Conservation (phyloP, 768 basidiomycete species). For the Epithele typhae region DNA sequence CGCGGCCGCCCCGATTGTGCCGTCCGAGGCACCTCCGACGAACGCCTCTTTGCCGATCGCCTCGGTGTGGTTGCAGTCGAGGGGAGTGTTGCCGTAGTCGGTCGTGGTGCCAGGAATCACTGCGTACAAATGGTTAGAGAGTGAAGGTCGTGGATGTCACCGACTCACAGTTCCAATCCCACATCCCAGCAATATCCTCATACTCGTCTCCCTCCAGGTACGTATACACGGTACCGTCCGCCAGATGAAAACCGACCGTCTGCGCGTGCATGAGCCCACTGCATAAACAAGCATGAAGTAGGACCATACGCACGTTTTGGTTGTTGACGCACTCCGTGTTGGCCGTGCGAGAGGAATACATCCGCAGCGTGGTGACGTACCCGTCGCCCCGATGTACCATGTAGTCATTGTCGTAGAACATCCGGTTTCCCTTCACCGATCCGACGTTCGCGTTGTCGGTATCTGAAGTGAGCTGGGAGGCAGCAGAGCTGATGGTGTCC, state of each 20-base stretch:
- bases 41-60: slow-evolving; percentile 48
- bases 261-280: slow-evolving; percentile 12
- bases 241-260: slow-evolving; percentile 66
- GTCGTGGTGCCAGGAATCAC: slow-evolving; percentile 69
- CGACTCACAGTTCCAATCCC: slow-evolving; percentile 61
- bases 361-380: slow-evolving; percentile 58
- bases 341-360: slow-evolving; percentile 54
- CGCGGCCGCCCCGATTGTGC: slow-evolving; percentile 48
- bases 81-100: slow-evolving; percentile 53
- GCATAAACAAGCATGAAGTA: too few relatives aligned
- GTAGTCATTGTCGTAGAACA: slow-evolving; percentile 67
- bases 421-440: slow-evolving; percentile 48
- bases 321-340: slow-evolving; percentile 64
- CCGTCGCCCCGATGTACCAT: slow-evolving; percentile 63
- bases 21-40: slow-evolving; percentile 65
- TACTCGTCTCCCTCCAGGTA: slow-evolving; percentile 67
- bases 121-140: background rate
- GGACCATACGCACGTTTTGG: slow-evolving; percentile 50
- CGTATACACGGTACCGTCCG: slow-evolving; percentile 61
- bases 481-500: slow-evolving; percentile 33
- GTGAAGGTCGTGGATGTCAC: too few relatives aligned
- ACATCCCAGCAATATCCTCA: slow-evolving; percentile 65
- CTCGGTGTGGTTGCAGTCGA: slow-evolving; percentile 43
- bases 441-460: slow-evolving; percentile 50
- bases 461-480: slow-evolving; percentile 32